Evolutionary conservation across 192 early-diverging fungal genomes (phyloP), one percentile per base, ranked within the genome.

Genomic region (Podila verticillata): DNA sequence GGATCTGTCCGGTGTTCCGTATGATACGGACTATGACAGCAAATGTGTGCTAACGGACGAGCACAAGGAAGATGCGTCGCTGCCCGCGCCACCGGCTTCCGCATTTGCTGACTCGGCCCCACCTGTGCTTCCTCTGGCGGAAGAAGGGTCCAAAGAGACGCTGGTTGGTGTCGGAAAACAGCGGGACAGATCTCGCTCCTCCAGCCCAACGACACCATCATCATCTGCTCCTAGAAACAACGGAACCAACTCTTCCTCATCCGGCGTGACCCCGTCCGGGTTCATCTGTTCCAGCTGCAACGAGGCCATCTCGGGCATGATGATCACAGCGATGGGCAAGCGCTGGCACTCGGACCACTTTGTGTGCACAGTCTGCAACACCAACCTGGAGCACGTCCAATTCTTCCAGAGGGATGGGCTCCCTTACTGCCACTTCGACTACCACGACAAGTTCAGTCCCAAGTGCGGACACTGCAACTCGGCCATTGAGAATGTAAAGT

Each of bases 311-410:
- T 57, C 68, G 10, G 88, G 86, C 0, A 79, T 67, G 35, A 75
- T 83, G 36, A 85, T 89, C 20, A 74, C 80, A 29, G 87, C 88
- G 4, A 79, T 86, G 78, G 83, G 81, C n/a, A 86, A 87, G 32
- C 72, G 79, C 39, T 90, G 89, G 89, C 89, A 90, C 64, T 70
- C 87, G 20, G 75, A 82, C 20, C 85, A 85, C 60, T 90, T 90
- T 66, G 75, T 74, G 1, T 90, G 89, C 60, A 68, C 51, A 36
- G 20, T 84, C 13, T 90, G 89, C 51, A 51, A 71, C 39, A 62
- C 63, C 10, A 66, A 78, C 32, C 44, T 90, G 60, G 89, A 88
- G 34, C 75, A 87, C 58, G 72, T 87, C 12, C 83, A 80, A 20
- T 90, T 86, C 61, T 86, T 86, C 63, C 87, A 90, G 57, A 85